Conservation (phyloP, 352 stramenopile species). For the Pythium rhizo-oryzae region DNA sequence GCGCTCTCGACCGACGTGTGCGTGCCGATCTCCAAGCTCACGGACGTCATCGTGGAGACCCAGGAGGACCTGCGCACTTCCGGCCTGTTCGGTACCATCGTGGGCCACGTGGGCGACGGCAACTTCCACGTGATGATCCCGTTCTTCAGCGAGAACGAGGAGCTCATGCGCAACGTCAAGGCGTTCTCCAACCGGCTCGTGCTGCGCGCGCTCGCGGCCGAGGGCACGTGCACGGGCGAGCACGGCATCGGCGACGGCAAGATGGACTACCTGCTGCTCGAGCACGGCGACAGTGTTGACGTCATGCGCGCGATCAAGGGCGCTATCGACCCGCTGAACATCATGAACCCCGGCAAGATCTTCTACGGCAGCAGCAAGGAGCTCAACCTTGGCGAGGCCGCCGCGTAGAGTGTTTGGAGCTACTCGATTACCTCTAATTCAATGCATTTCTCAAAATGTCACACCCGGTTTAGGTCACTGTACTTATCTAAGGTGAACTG, state of each 20-base stretch:
- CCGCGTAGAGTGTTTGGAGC: slow-evolving; percentile 5
- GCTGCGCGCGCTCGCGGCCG: slow-evolving; percentile 83
- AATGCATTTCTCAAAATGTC: not conserved
- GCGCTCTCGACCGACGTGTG: slow-evolving; percentile 96
- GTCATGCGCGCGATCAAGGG: slow-evolving; percentile 96
- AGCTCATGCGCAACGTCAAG: slow-evolving; percentile 87
- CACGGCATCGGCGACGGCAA: slow-evolving; percentile 68
- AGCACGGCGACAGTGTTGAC: slow-evolving; percentile 91
- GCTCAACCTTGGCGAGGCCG: slow-evolving; percentile 21
- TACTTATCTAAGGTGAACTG: too few species aligned
- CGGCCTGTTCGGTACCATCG: slow-evolving; percentile 91
- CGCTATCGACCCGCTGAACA: slow-evolving; percentile 94
- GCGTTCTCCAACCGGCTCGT: slow-evolving; percentile 89
- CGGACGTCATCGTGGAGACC: slow-evolving; percentile 93
- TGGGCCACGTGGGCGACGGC: slow-evolving; percentile 93
- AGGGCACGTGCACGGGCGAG: slow-evolving; percentile 98
- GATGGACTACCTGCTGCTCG: slow-evolving; percentile 35
- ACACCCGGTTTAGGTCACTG: too few species aligned
- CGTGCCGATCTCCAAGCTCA: slow-evolving; percentile 94
- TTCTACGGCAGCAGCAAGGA: slow-evolving; percentile 64
- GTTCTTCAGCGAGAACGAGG: slow-evolving; percentile 81
- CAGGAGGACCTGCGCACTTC: slow-evolving; percentile 89
- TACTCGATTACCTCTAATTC: not conserved
- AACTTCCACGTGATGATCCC: slow-evolving; percentile 99
- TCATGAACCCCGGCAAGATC: slow-evolving; percentile 98